These are phyloP conservation scores for Urostyla sp. DNA, from an alignment of 73 alveolate species.

Conservation along the genomic window DNA sequence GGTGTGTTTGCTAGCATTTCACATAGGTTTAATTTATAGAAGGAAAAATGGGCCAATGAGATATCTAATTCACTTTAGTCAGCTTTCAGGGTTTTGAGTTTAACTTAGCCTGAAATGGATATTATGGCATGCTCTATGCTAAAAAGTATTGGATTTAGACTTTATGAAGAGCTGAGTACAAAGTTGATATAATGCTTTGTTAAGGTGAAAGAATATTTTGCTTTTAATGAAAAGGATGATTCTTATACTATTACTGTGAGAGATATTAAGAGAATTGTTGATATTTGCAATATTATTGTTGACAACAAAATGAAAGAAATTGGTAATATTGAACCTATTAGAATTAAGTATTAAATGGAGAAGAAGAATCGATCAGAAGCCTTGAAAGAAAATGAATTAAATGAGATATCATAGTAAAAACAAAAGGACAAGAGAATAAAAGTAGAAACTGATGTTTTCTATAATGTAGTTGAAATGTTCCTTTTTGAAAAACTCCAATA, in stretches of 20 bases:
- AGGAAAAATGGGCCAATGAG: constrained; percentile 58
- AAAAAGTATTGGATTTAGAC: constrained; percentile 62
- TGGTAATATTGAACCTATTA: neutral
- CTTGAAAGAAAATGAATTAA: constrained; percentile 17
- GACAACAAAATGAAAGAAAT: constrained; percentile 1
- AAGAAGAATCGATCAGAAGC: neutral
- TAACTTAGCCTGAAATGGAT: constrained; percentile 56
- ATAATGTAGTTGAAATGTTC: too few relatives aligned
- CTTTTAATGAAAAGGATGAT: constrained; percentile 28
- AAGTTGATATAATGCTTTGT: neutral
- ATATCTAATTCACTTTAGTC: constrained; percentile 47
- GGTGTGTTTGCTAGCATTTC: constrained; percentile 70
- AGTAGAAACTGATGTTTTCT: neutral
- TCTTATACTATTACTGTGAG: constrained; percentile 33
- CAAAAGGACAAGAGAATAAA: neutral
- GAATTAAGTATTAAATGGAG: neutral
- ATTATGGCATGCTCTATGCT: constrained; percentile 14
- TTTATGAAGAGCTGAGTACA: neutral
- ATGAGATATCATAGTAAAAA: constrained; percentile 2
- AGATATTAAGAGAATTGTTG: constrained; percentile 21
- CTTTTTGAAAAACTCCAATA: too few relatives aligned
- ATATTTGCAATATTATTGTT: neutral
- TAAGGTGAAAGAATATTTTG: neutral
- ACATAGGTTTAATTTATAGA: constrained; percentile 39
- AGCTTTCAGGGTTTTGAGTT: constrained; percentile 65